phyloP scores from a whole-genome alignment of 306 rosid species.

The Lathyrus sativus region DNA sequence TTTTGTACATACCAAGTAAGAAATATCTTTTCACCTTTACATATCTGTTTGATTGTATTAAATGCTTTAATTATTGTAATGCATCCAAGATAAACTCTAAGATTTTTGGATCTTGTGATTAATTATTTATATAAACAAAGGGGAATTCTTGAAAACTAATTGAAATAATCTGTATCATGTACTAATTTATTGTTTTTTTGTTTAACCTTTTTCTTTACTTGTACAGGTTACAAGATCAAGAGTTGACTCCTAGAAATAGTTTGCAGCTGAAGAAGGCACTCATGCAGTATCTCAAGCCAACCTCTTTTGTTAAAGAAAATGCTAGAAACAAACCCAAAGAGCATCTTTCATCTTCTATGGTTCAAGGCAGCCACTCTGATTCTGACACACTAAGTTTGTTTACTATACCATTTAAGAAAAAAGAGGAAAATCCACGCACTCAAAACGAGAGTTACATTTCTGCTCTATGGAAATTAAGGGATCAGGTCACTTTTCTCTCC shows the following conservation, averaged over 20 bases:
- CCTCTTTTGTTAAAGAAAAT: conserved; percentile 52
- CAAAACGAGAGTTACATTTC: conserved; percentile 51
- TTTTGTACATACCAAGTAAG: conserved; percentile 85
- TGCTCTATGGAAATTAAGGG: conserved; percentile 74
- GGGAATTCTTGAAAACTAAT: conserved; percentile 15
- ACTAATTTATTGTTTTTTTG: background rate
- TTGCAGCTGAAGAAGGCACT: conserved; percentile 59
- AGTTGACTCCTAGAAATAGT: conserved; percentile 52
- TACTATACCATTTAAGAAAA: conserved; percentile 61
- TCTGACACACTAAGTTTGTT: conserved; percentile 43
- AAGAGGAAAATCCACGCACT: conserved; percentile 58
- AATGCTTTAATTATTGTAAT: conserved; percentile 14
- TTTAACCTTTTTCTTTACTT: conserved; percentile 23
- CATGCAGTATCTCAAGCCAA: conserved; percentile 48
- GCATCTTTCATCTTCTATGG: conserved; percentile 28
- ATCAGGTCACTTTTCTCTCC: conserved; percentile 57
- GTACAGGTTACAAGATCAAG: conserved; percentile 62
- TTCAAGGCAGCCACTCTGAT: conserved; percentile 31
- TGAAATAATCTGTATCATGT: conserved; percentile 13
- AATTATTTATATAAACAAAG: background rate
- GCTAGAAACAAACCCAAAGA: conserved; percentile 25
- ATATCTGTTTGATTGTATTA: background rate
- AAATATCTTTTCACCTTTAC: conserved; percentile 14
- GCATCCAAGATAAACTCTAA: conserved; percentile 15
- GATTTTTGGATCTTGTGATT: conserved; percentile 12